Base-by-base conservation (phyloP, 2,329 filamentous ascomycete genomes). In the Phoma sp. region DNA sequence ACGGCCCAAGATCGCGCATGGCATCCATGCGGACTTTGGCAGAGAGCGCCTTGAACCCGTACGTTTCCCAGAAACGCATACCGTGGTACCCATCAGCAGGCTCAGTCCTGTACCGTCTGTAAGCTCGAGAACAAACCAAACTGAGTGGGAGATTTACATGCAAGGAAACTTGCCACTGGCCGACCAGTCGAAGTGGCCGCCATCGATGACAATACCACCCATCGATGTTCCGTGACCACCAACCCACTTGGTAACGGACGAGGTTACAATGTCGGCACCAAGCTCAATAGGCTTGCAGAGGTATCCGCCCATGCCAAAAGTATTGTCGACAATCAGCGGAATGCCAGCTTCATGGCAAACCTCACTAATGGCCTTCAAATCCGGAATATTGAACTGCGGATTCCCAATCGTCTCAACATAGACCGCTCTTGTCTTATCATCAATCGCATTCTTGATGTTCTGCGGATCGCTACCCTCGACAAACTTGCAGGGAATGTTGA, bases 231-330 rank as follows among this genome's bases (percentile, higher is more conserved):
- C 67, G 29, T 70, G 67, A 5, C 67, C 67, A n/a, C 67, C 67
- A 37, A 70, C 66, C 67, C 67, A 70, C 46, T 70, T 75, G 1
- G 71, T 70, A 18, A 50, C 54, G 14, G 57, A 62, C 38, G 68
- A 65, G 1, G 59, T 60, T 6, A 70, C 57, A 47, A 70, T 67
- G 32, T 70, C 63, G 4, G 64, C 67, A 29, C 73, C 66, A 17
- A 61, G 40, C 7, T 45, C 36, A 30, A 67, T 55, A 7, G 66
- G 64, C 25, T 61, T 60, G 49, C 50, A 56, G 9, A 66, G 43
- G n/a, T 53, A 64, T 3, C 67, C 67, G 11, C 67, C 62, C 53
- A 61, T 60, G 5, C 66, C 66, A 36, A 69, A 68, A 1, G 66
- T 69, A 42, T 68, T 69, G 42, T 68, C 65, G 3, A 67, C 33